Percentiles rank a stretch among this genome's conserved stretches.
Conservation (phyloP, 1,139 yeast genomes). For the Saccharomyces hybrid region DNA sequence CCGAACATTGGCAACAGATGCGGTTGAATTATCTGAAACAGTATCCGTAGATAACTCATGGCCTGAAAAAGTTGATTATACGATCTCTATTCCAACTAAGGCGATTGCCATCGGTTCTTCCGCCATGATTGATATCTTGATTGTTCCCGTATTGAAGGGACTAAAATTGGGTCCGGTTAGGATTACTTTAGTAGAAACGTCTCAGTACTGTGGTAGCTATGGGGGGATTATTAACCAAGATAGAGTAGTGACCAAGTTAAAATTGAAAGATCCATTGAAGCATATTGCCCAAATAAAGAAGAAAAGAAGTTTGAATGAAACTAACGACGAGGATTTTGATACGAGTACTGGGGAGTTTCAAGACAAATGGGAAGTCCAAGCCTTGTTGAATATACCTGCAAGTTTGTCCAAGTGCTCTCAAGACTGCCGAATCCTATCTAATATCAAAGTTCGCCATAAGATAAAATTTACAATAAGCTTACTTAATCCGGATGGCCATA, state of each 20-base stretch:
- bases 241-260: conserved; percentile 42
- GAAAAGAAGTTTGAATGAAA: neutral
- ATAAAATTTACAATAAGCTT: conserved; percentile 50
- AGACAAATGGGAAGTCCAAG: conserved; percentile 74
- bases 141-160: conserved; percentile 80
- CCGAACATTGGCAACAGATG: conserved; percentile 83
- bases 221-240: conserved; percentile 45
- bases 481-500: conserved; percentile 54
- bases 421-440: conserved; percentile 61
- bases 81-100: conserved; percentile 76
- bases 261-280: conserved; percentile 38
- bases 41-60: conserved; percentile 92
- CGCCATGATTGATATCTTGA: conserved; percentile 57
- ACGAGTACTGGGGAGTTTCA: conserved; percentile 20
- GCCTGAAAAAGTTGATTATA: conserved; percentile 91
- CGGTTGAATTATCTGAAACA: conserved; percentile 83
- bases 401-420: conserved; percentile 73
- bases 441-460: conserved; percentile 55
- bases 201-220: conserved; percentile 51
- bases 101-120: conserved; percentile 87
- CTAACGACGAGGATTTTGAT: conserved; percentile 2
- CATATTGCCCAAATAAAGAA: conserved; percentile 15
- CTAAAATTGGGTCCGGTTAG: conserved; percentile 64
- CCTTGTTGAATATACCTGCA: conserved; percentile 58
- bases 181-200: conserved; percentile 59